Conservation (phyloP, 2,329 filamentous ascomycete species). For the Pseudogymnoascus sp. region DNA sequence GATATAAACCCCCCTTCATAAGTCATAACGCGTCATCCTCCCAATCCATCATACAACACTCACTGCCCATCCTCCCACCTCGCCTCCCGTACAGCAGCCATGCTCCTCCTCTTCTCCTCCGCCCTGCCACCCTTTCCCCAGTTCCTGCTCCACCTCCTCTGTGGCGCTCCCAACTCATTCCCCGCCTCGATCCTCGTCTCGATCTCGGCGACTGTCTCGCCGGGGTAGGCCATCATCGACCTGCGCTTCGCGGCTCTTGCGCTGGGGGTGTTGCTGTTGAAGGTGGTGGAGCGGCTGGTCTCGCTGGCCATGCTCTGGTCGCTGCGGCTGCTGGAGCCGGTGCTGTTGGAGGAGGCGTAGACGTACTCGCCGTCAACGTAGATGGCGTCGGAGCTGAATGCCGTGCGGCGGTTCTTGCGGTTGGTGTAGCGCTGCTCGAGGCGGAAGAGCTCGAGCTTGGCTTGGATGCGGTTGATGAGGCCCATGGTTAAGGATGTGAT, state of each 20-base stretch:
- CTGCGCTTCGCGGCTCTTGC: background rate
- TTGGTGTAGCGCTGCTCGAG: slow-evolving; percentile 93
- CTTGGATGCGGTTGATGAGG: slow-evolving; percentile 53
- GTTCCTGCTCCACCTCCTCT: slow-evolving; percentile 5
- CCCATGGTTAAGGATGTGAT: slow-evolving; percentile 12
- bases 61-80: background rate
- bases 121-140: background rate
- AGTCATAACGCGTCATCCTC: background rate
- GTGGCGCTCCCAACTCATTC: background rate
- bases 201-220: background rate
- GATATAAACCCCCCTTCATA: background rate
- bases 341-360: slow-evolving; percentile 52
- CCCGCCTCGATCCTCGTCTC: background rate
- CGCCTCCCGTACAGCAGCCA: slow-evolving; percentile 5
- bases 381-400: slow-evolving; percentile 79
- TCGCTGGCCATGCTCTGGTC: background rate
- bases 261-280: background rate
- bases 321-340: slow-evolving; percentile 9
- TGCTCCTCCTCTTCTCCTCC: slow-evolving; percentile 4
- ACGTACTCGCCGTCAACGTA: slow-evolving; percentile 97
- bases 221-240: background rate
- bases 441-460: slow-evolving; percentile 81
- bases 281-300: background rate
- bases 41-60: background rate
- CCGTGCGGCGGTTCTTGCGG: slow-evolving; percentile 76